A percentile compares a stretch with the other conserved stretches of the same genome.
These are phyloP conservation scores for Euryodendron excelsum DNA, from an alignment of 148 eudicot species.

Conservation along the genomic window DNA sequence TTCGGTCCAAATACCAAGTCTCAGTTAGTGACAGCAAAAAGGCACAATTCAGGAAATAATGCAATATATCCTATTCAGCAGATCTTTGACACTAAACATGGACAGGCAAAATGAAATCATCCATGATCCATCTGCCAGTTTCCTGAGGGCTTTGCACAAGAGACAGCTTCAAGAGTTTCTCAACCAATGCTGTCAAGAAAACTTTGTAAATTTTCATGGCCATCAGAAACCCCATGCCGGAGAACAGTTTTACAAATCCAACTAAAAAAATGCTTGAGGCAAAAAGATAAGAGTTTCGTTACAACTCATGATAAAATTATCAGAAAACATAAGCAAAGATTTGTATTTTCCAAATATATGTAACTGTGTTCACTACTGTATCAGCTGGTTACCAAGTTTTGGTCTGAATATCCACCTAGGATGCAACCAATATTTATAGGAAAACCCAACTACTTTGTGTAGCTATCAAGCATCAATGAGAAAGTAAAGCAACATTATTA, in stretches of 20 bases:
- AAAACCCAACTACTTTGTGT: background rate
- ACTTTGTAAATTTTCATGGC: background rate
- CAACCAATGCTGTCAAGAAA: background rate
- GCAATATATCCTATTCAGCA: slow-evolving; percentile 1
- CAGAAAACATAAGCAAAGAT: background rate
- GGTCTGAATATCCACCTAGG: background rate
- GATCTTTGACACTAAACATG: background rate
- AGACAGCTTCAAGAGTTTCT: background rate
- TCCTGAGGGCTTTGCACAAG: background rate
- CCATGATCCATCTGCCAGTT: background rate
- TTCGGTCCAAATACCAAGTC: background rate
- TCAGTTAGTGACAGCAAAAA: background rate
- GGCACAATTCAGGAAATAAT: background rate
- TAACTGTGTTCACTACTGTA: background rate
- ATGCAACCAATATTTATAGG: background rate
- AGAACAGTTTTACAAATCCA: background rate
- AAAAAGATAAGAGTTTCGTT: background rate
- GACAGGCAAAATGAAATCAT: background rate
- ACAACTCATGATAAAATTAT: background rate
- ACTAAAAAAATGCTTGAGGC: too few relatives aligned
- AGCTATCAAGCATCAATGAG: background rate
- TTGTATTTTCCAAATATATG: background rate
- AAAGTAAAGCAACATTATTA: background rate
- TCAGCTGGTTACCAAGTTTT: background rate
- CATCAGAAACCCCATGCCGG: background rate